Evolutionary conservation across 371 early-diverging fungal species (phyloP).

Genomic region (Lichtheimia ramosa): DNA sequence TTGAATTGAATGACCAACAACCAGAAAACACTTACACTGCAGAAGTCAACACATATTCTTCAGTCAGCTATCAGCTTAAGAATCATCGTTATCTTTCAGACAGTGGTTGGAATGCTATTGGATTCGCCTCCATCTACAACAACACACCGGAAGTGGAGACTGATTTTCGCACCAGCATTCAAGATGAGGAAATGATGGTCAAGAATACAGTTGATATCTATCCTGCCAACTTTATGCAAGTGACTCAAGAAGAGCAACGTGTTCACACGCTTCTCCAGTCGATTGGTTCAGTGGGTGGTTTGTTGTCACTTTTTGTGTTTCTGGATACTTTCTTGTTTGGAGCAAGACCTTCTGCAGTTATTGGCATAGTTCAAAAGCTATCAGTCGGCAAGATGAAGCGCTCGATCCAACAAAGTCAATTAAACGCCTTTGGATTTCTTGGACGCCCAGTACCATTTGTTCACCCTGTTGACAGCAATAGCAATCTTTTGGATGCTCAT

Average conservation of each 20-base stretch:
- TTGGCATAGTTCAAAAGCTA: not conserved
- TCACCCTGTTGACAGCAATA: not conserved
- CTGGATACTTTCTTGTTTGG: not conserved
- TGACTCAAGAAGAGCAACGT: not conserved
- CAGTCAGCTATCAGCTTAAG: not conserved
- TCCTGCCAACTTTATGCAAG: not conserved
- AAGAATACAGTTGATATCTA: not conserved
- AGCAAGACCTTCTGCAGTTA: not conserved
- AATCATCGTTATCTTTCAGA: not conserved
- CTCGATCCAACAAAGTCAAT: not conserved
- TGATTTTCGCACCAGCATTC: not conserved
- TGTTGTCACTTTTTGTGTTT: not conserved
- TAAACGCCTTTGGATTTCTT: slow-evolving; percentile 8
- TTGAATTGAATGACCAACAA: not conserved
- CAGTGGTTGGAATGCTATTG: not conserved
- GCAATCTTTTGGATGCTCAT: not conserved
- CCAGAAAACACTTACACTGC: not conserved
- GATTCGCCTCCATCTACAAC: not conserved
- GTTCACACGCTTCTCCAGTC: not conserved
- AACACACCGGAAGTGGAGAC: not conserved
- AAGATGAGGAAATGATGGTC: not conserved
- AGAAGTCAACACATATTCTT: not conserved
- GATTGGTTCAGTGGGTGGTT: slow-evolving; percentile 1
- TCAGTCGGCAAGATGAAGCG: not conserved
- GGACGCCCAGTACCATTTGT: not conserved